Base-by-base conservation (phyloP, 495 filamentous ascomycete genomes). In the Daldinia childiae region DNA sequence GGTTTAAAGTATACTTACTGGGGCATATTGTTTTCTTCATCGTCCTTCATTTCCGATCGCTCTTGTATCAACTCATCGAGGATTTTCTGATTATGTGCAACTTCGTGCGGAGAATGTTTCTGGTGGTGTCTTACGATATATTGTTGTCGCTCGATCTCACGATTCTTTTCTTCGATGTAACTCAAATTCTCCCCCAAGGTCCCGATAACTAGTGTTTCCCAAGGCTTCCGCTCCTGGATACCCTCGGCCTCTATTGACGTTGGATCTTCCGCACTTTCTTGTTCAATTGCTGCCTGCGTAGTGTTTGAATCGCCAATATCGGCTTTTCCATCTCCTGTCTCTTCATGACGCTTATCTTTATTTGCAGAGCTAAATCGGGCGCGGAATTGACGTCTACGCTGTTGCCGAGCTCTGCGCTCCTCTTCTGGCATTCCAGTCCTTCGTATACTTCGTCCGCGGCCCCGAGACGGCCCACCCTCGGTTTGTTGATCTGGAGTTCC, bases 21-120 rank as follows among this genome's bases (percentile, higher is more conserved):
- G 15, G 82, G 80, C 45, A 73, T 75, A 24, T 78, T 81, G 60
- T 83, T 83, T 39, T 78, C 77, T 62, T 79, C 76, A 21, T 75
- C 76, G 24, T 82, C 80, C 34, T 78, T 76, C 59, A 84, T 79
- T 38, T 73, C 60, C 7, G 11, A 59, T 32, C 82, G 74, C 58
- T 81, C 77, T 3, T 24, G 61, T 43, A 81, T 58, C 12, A 80
- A 68, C 19, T 73, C 60, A 6, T 82, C 66, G 6, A 80, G 75
- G n/a, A 77, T 67, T 30, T 45, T 55, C 39, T 48, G 66, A 24
- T 78, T 58, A n/a, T 76, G 76, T 32, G 55, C 26, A 26, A 72
- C 71, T 34, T 74, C 50, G 19, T 69, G 30, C 32, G 75, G 71
- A 29, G 81, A 79, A 38, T 78, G 58, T 8, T 78, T 24, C 9